Evolutionary conservation across 768 basidiomycete species (phyloP), one percentile per base, ranked within the genome.

Genomic region (Scleroderma bovista): DNA sequence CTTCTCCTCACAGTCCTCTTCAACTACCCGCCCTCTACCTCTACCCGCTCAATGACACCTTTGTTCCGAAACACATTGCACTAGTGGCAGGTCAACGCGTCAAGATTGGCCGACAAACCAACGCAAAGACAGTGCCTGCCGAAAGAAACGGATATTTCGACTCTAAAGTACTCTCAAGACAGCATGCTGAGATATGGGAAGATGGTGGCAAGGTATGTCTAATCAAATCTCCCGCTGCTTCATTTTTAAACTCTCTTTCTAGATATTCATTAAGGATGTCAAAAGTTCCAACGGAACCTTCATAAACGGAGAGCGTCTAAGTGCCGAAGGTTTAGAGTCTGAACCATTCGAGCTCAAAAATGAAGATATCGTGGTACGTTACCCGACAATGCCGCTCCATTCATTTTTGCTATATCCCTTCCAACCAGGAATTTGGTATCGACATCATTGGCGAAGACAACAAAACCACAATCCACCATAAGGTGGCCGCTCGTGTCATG

Each of bases 141-240:
- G 92, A 95, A 63, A 76, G 88, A 61, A 97, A 99, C 64, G 95
- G 93, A 10, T 99, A 88, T 73, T 97, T 99, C 66, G 95, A 98
- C 72, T 88, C 86, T 20, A 97, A 98, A 65, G 86, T 98, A 8
- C 75, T 99, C 53, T 91, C 88, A 58, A 76, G 95, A 57, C 88
- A 90, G 72, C 95, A 98, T 63, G 95, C 95, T 13, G 95, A 98
- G 71, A 89, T 99, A n/a, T 99, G 87, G 95, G 93, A 91, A 72
- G 91, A 95, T 53, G 74, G 69, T 38, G 83, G 80, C 41, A 95
- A 95, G 81, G 93, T 92, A 44, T 44, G 74, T 16, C 3, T 47
- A 19, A 22, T 24, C 38, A 51, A 33, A 33, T 31, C 38, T 42
- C n/a, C n/a, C 16, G 39, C 32, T 51, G 44, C 47, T 33, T 41